A percentile compares a stretch with the other conserved stretches of the same genome.
Conservation (phyloP, 495 filamentous ascomycete genomes). For the Aspergillus asperescens region DNA sequence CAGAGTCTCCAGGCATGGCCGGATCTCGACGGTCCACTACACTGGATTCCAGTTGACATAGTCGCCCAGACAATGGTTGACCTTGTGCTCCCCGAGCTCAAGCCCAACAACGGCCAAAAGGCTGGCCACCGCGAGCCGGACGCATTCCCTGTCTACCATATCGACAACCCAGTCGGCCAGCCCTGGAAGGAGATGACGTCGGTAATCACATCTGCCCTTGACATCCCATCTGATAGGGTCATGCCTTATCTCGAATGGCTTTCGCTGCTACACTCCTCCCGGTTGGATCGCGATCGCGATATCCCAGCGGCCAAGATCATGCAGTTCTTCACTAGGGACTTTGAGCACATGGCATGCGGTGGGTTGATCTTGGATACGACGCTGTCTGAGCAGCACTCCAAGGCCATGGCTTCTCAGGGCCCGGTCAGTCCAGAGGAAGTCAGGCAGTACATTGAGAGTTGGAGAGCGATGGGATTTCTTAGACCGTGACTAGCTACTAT, state of each 20-base stretch:
- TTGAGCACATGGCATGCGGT: constrained; percentile 3
- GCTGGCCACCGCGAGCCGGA: neutral
- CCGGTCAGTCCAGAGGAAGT: neutral
- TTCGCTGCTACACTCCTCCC: neutral
- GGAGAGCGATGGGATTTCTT: neutral
- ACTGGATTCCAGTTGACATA: constrained; percentile 2
- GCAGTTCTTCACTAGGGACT: neutral
- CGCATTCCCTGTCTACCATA: constrained; percentile 41
- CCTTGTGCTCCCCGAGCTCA: neutral
- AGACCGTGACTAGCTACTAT: neutral
- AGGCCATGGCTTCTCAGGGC: neutral
- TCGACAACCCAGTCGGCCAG: constrained; percentile 52
- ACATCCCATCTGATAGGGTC: neutral
- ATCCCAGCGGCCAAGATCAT: constrained; percentile 4
- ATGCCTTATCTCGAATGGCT: neutral
- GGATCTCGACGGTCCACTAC: constrained; percentile 27
- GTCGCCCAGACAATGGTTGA: constrained; percentile 1
- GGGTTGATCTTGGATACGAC: neutral
- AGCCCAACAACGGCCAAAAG: neutral
- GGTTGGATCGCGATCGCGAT: neutral
- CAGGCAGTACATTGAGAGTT: neutral
- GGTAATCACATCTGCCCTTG: neutral
- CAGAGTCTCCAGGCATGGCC: constrained; percentile 39
- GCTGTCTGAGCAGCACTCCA: neutral
- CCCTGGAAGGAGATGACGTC: constrained; percentile 4